phyloP scores from a whole-genome alignment of 2,329 filamentous ascomycete genomes.

The Colletotrichum theobromicola region DNA sequence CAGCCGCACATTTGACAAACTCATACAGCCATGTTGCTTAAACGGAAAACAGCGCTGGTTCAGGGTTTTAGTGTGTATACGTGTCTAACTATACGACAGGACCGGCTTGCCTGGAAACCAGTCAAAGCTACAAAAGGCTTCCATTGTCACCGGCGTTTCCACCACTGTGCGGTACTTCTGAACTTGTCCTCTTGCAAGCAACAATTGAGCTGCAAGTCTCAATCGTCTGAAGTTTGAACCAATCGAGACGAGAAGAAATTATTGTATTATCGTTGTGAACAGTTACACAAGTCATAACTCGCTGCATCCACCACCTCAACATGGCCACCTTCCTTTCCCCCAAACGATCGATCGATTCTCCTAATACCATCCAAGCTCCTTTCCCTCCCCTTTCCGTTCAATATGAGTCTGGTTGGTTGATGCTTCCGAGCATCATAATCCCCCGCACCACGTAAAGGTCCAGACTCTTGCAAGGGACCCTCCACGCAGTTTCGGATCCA shows the following conservation, averaged over 20 bases:
- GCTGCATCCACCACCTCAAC: background rate
- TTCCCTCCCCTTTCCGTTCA: background rate
- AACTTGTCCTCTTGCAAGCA: background rate
- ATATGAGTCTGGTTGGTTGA: conserved; percentile 26
- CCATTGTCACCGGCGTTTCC: background rate
- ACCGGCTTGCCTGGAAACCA: background rate
- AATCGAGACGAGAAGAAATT: background rate
- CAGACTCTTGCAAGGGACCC: conserved; percentile 23
- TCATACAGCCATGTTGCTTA: background rate
- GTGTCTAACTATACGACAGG: background rate
- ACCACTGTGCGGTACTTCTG: background rate
- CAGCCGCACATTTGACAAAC: too few relatives aligned
- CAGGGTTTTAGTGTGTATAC: background rate
- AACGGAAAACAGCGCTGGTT: background rate
- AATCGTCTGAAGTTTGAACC: background rate
- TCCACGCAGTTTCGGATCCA: conserved; percentile 20
- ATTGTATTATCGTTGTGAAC: background rate
- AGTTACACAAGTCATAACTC: background rate
- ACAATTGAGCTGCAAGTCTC: background rate
- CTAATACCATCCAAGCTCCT: background rate
- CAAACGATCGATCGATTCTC: background rate
- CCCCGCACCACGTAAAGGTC: conserved; percentile 24
- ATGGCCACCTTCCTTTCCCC: background rate
- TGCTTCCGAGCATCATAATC: conserved; percentile 10
- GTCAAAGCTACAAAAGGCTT: background rate